phyloP scores from a whole-genome alignment of 2,329 filamentous ascomycete genomes.

The Alternaria infectoria region DNA sequence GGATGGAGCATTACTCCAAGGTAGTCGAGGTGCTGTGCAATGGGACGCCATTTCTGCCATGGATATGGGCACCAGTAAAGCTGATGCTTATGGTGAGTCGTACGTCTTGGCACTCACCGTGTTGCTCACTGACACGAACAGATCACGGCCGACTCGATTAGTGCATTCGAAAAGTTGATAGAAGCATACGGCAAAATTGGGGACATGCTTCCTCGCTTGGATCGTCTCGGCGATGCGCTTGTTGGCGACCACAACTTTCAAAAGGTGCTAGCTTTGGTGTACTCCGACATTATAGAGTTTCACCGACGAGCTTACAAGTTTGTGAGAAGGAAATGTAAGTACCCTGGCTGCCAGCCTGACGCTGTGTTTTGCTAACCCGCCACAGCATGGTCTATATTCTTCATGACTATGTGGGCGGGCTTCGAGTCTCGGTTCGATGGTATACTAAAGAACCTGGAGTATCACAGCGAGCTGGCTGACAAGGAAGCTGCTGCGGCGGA shows the following conservation, averaged over 20 bases:
- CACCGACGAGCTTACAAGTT: slow-evolving; percentile 1
- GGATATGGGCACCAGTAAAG: slow-evolving; percentile 50
- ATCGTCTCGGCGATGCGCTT: neutral
- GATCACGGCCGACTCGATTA: neutral
- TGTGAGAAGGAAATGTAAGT: neutral
- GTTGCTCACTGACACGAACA: no score
- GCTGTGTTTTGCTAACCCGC: neutral
- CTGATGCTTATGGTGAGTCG: slow-evolving; percentile 15
- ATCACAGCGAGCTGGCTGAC: slow-evolving; percentile 19
- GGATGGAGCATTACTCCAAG: slow-evolving; percentile 41
- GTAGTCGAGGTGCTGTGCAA: slow-evolving; percentile 54
- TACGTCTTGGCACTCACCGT: no score
- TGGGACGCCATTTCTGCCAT: slow-evolving; percentile 54
- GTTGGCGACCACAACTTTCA: neutral
- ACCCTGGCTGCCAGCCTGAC: neutral
- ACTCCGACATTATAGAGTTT: neutral
- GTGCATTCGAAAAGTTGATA: neutral
- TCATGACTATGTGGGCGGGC: neutral
- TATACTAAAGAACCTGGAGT: neutral
- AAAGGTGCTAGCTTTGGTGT: neutral
- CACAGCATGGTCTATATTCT: neutral
- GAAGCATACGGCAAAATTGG: slow-evolving; percentile 2
- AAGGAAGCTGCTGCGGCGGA: slow-evolving; percentile 29
- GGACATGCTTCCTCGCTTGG: neutral
- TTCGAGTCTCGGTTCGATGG: neutral